Evolutionary conservation across 345 rosid species (phyloP).

Genomic region (Sonneratia alba): DNA sequence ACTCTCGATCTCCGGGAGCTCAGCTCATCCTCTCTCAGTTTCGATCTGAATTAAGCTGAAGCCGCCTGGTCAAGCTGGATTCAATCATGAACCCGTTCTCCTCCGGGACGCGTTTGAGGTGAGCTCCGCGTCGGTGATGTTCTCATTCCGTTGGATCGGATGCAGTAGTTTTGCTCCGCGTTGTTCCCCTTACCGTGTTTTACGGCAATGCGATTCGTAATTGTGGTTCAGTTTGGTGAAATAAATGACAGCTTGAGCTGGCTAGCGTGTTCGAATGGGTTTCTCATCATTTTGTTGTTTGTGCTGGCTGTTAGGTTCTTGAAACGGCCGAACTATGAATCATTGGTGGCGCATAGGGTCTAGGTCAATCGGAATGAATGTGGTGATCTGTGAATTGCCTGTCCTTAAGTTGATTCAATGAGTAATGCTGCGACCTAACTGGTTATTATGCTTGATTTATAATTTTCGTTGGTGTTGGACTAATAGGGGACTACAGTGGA

Average conservation of each 20-base stretch:
- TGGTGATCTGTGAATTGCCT: not conserved
- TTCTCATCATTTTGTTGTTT: not conserved
- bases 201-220: not conserved
- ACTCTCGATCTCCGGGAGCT: conserved; percentile 7
- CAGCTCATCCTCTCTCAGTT: conserved; percentile 8
- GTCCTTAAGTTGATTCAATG: not conserved
- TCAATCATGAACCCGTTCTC: conserved; percentile 96
- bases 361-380: not conserved
- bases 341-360: not conserved
- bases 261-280: not conserved
- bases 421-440: not conserved
- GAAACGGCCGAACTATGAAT: not conserved
- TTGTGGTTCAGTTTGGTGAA: not conserved
- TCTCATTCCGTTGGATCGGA: not conserved
- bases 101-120: conserved; percentile 96
- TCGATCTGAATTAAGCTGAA: conserved; percentile 33
- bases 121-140: conserved; percentile 15
- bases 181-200: not conserved
- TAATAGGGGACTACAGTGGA: not conserved
- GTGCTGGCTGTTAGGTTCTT: not conserved
- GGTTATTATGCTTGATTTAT: not conserved
- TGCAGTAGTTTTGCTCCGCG: not conserved
- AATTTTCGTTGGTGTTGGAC: not conserved
- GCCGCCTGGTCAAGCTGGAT: conserved; percentile 21
- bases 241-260: not conserved